Base-by-base conservation (phyloP, 495 filamentous ascomycete species). In the Podospora tetraspora region DNA sequence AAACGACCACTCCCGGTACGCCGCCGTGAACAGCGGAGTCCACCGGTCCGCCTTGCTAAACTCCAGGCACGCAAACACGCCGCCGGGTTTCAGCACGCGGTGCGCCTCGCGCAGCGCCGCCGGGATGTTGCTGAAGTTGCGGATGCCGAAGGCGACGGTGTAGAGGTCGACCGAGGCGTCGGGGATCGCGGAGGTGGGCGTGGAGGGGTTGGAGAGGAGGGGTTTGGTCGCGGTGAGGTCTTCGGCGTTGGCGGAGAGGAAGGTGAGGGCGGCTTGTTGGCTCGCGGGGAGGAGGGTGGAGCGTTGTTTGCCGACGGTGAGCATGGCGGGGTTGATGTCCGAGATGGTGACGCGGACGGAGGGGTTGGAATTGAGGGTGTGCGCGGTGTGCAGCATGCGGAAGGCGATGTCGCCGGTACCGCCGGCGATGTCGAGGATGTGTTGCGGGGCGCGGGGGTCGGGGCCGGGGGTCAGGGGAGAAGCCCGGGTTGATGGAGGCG, bases 351-450 rank as follows among this genome's bases (percentile, higher is more conserved):
- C 92, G 73, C 84, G 87, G 23, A 92, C 92, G 61, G 86, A 77
- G 7, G 84, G 84, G 82, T 97, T 95, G 75, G 83, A 77, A 83
- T 98, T 92, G 77, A 98, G 84, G 69, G 84, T 84, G 63, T 92
- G 91, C 12, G 91, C 89, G 75, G 96, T 92, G 83, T 94, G 91
- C 29, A 99, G 90, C 82, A 97, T 89, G 68, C 95, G 93, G 85
- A 97, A 97, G 43, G 95, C 96, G 78, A 99, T 97, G 82, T 99
- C 95, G 70, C 95, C 95, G 16, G 95, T 98, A 67, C 95, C 95
- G 78, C 96, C 96, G 59, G 95, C 95, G 60, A 99, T 92, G 81
- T 99, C 95, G 72, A 99, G 91, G 79, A 99, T 96, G 72, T 88
- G 91, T 70, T 79, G 84, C 22, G 82, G 79, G 22, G 77, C 71